Base-by-base conservation (phyloP, 352 stramenopile genomes). In the Phytophthora ramorum region DNA sequence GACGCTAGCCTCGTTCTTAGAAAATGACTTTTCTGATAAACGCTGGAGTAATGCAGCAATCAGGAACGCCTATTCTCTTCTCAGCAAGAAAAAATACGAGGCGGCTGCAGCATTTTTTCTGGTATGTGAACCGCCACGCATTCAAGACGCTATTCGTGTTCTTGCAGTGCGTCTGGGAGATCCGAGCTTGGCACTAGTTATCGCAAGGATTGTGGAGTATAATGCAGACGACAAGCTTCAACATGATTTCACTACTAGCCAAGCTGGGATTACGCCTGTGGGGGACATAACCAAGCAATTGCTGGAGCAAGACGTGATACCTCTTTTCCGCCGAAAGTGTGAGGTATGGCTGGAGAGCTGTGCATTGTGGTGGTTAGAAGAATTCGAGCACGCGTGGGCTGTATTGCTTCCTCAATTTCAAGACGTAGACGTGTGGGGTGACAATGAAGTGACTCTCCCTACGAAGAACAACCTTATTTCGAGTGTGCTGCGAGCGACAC, bases 41-140 rank as follows among this genome's bases (percentile, higher is more conserved):
- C 81, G 86, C 22, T 96, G 88, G 88, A 83, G 69, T 35, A 81
- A 83, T 55, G 93, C 96, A 28, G 96, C 94, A 12, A 88, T 98
- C 43, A 98, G 97, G 57, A 99, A 99, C 71, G 96, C 95, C 7
- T 99, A 97, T 71, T 98, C 95, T 44, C 71, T 99, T 41, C 75
- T 99, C 9, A 82, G 90, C 32, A 98, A 98, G 68, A 93, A 97
- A 30, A 90, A 95, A 44, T 98, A 98, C 69, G 75, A 89, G 51
- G 70, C 76, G 10, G 95, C 95, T 10, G 87, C 94, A 9, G 85
- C 91, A 5, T 98, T 98, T 63, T 99, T 99, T 73, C 74, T 98
- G 17, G 65, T 99, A 19, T 89, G 92, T 45, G 82, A 98, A 46
- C 96, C 96, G 3, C 95, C 95, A 17, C 90, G 95, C 13, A 76